Conservation (phyloP, 331 rosid genomes). For the Cydonia oblonga region DNA sequence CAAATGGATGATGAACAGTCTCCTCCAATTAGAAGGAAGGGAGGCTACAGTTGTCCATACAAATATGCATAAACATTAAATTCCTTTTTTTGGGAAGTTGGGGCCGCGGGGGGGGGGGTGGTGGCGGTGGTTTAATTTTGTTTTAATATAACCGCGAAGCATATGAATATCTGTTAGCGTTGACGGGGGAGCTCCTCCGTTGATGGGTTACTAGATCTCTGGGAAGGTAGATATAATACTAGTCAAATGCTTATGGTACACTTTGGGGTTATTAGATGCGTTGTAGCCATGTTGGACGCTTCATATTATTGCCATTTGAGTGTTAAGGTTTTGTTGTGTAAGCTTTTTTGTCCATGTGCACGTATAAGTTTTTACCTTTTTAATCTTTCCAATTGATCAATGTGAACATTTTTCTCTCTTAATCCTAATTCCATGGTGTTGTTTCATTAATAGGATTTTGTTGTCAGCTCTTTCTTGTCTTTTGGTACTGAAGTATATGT, state of each 20-base stretch:
- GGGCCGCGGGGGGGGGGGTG: accelerated
- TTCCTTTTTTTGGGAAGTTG: too few species aligned
- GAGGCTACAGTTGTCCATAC: constrained; percentile 64
- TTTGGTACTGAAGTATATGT: not conserved
- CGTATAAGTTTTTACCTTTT: not conserved
- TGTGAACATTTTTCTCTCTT: not conserved
- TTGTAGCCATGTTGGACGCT: not conserved
- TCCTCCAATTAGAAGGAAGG: constrained; percentile 57
- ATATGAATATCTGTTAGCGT: not conserved
- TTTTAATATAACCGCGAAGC: not conserved
- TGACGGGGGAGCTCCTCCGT: not conserved
- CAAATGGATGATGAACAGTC: constrained; percentile 77
- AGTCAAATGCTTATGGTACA: not conserved
- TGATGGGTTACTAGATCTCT: not conserved
- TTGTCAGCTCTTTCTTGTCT: not conserved
- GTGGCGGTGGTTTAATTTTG: not conserved
- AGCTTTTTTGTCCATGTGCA: not conserved
- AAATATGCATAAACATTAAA: not conserved
- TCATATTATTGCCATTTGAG: not conserved
- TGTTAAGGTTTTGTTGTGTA: not conserved
- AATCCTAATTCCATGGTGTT: not conserved
- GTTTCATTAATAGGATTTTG: not conserved
- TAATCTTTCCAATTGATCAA: not conserved
- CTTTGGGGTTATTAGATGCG: not conserved
- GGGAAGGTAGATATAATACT: not conserved